Conservation (phyloP, 306 rosid species). For the Lithocarpus polystachyus region DNA sequence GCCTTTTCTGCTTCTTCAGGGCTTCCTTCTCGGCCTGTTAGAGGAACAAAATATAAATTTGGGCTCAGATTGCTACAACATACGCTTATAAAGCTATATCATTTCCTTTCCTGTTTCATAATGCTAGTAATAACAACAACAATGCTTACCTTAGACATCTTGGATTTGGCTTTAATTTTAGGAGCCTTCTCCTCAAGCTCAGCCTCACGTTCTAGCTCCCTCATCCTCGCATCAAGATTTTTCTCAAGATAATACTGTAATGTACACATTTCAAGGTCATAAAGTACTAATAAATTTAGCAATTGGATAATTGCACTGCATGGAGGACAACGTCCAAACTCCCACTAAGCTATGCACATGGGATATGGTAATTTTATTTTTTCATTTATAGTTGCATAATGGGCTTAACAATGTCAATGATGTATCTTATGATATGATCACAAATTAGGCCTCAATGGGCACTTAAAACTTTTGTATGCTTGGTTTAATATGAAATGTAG, state of each 20-base stretch:
- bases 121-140: neutral
- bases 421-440: no score
- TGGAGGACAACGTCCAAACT: neutral
- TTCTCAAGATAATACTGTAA: constrained; percentile 90
- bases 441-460: neutral
- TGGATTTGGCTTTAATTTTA: constrained; percentile 89
- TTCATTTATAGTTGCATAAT: no score
- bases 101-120: neutral
- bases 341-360: neutral
- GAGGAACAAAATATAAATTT: neutral
- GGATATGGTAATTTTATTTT: no score
- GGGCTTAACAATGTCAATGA: no score
- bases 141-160: constrained; percentile 85
- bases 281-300: constrained; percentile 10
- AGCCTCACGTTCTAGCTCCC: constrained; percentile 85
- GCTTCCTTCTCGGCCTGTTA: constrained; percentile 93
- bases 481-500: neutral
- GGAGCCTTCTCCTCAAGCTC: constrained; percentile 94
- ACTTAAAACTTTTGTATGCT: neutral
- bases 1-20: constrained; percentile 79
- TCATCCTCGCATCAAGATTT: constrained; percentile 81
- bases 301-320: neutral
- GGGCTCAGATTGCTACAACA: neutral
- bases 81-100: neutral
- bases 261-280: constrained; percentile 23